A percentile compares a stretch with the other conserved stretches of the same genome.
phyloP scores from a whole-genome alignment of 2,329 filamentous ascomycete species.

The Calonectria pteridis region DNA sequence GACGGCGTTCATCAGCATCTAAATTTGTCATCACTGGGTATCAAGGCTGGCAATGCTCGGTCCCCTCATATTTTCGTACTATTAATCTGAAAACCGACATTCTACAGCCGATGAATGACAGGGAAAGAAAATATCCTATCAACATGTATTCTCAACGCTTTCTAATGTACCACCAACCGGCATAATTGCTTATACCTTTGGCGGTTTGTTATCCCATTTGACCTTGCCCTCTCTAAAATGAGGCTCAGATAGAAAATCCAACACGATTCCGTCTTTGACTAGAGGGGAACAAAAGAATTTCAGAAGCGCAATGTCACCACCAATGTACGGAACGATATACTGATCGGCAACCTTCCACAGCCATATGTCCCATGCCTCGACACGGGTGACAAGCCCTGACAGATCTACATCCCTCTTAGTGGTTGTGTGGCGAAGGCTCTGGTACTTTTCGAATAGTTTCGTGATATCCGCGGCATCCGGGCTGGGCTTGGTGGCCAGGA shows the following conservation, averaged over 20 bases:
- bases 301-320: background rate
- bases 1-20: too few relatives aligned
- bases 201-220: background rate
- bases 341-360: background rate
- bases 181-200: background rate
- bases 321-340: background rate
- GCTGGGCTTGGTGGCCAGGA: background rate
- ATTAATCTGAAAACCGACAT: too few relatives aligned
- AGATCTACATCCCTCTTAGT: background rate
- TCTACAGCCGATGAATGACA: too few relatives aligned
- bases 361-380: background rate
- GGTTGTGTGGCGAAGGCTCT: background rate
- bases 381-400: background rate
- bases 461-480: background rate
- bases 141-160: too few relatives aligned
- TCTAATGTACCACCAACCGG: background rate
- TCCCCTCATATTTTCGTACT: too few relatives aligned
- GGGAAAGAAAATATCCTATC: too few relatives aligned
- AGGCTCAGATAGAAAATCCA: background rate
- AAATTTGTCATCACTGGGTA: too few relatives aligned
- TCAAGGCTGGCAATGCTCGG: too few relatives aligned
- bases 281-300: background rate
- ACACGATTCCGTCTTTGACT: background rate
- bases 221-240: background rate
- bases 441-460: background rate